phyloP scores from a whole-genome alignment of 2,329 filamentous ascomycete genomes.

The Monosporascus sp. region DNA sequence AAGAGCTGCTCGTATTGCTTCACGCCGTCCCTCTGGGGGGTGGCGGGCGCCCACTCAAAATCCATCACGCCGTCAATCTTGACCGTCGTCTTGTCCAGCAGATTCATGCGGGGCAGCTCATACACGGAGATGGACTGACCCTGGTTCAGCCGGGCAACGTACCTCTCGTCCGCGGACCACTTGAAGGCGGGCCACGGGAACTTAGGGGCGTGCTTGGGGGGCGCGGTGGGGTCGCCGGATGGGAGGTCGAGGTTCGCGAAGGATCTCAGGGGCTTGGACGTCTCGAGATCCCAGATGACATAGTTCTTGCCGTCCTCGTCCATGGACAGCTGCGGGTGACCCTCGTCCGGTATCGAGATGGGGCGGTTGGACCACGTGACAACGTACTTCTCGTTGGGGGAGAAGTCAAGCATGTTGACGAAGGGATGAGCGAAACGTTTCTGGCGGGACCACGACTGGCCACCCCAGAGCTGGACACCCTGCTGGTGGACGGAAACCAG shows the following conservation, averaged over 20 bases:
- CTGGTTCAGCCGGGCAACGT: constrained; percentile 86
- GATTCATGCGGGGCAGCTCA: constrained; percentile 81
- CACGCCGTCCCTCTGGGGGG: constrained; percentile 73
- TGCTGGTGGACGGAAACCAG: constrained; percentile 92
- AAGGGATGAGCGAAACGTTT: constrained; percentile 93
- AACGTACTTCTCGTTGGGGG: constrained; percentile 84
- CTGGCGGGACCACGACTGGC: constrained; percentile 80
- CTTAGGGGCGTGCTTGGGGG: constrained; percentile 71
- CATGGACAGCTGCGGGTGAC: constrained; percentile 74
- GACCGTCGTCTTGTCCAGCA: constrained; percentile 84
- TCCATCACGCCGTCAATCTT: constrained; percentile 97
- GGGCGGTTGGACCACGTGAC: constrained; percentile 96
- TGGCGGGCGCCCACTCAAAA: constrained; percentile 94
- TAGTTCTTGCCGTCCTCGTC: constrained; percentile 99
- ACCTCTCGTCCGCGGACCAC: constrained; percentile 97
- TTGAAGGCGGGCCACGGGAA: constrained; percentile 99
- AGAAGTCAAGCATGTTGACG: constrained; percentile 95
- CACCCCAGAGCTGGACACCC: constrained; percentile 96
- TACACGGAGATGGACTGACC: constrained; percentile 88
- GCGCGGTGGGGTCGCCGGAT: constrained; percentile 54
- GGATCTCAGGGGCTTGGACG: constrained; percentile 82
- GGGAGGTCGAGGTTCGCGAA: constrained; percentile 86
- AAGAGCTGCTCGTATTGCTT: constrained; percentile 94
- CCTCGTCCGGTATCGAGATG: constrained; percentile 84
- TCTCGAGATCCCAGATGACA: constrained; percentile 95